Conservation (phyloP, 495 filamentous ascomycete genomes). For the Bathelium albidoporum region DNA sequence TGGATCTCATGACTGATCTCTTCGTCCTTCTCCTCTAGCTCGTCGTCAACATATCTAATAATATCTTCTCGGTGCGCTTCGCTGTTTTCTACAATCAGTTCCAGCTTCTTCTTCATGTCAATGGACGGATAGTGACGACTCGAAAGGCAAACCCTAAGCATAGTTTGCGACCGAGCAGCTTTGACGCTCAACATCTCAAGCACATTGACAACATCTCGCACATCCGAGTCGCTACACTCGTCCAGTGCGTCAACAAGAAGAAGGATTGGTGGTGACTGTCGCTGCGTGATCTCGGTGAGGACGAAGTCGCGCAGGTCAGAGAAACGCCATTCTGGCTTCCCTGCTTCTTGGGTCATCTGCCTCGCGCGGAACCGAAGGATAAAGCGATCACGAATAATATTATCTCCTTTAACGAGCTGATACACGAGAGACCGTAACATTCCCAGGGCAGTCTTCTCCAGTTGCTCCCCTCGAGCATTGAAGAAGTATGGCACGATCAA, state of each 20-base stretch:
- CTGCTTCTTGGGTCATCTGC: neutral
- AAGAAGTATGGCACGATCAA: neutral
- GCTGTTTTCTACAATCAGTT: neutral
- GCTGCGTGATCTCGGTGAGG: neutral
- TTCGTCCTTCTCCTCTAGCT: neutral
- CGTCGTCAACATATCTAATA: neutral
- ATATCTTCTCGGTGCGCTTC: neutral
- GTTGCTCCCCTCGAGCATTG: neutral
- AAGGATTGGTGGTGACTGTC: neutral
- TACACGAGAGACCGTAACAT: neutral
- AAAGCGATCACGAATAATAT: neutral
- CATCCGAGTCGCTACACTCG: conserved; percentile 24
- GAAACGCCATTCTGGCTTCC: neutral
- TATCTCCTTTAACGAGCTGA: neutral
- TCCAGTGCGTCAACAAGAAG: conserved; percentile 35
- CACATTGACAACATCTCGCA: conserved; percentile 12
- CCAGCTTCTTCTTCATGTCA: neutral
- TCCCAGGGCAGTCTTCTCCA: neutral
- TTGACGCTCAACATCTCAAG: conserved; percentile 14
- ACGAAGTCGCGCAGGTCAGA: neutral
- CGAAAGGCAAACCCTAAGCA: neutral
- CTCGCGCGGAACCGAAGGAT: neutral
- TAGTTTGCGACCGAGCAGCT: neutral
- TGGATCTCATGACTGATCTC: conserved; percentile 3
- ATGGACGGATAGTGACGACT: neutral